Base-by-base conservation (phyloP, 2,329 filamentous ascomycete species). In the Cercospora citrullina region DNA sequence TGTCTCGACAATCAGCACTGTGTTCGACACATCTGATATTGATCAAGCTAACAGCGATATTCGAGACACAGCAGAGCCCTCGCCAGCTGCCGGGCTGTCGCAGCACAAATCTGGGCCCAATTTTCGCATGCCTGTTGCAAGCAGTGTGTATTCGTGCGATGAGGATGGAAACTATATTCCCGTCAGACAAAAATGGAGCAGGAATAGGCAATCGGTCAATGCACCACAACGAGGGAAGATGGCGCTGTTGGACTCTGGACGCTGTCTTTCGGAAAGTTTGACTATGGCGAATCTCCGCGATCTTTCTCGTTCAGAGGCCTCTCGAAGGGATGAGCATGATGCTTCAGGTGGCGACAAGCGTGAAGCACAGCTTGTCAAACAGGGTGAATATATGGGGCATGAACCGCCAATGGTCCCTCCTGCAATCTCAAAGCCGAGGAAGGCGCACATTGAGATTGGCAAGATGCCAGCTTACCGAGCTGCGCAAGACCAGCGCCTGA, bases 111-210 rank as follows among this genome's bases (percentile, higher is more conserved):
- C 12, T 4, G 21, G 28, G 28, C 48, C 48, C 23, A 26, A 16
- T 28, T 16, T 18, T 28, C 62, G 62, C 21, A 12, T 18, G 26
- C 62, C 60, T 9, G 30, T 60, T 14, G 61, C 65, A 16, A 67
- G 65, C 31, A 67, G 65, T 30, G 55, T 67, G n/a, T 64, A 67
- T 31, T 64, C 60, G 16, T 57, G 58, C 28, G 61, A 67, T 10
- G 61, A 60, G 23, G 39, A 45, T 31, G 42, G 62, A 21, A 26
- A 64, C 9, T 64, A 64, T 10, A 42, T 64, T 39, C 62, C 62
- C 8, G 51, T 64, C 21, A 58, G 62, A 30, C 62, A 58, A 7
- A 45, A 16, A 18, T 64, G 62, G 62, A 21, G 42, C 62, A 58
- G 42, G 39, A 30, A n/a, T 33, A 21, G 55, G 14, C 60, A 30